These are phyloP conservation scores for Phytopythium delawarense DNA, from an alignment of 352 stramenopile genomes.

Conservation along the genomic window DNA sequence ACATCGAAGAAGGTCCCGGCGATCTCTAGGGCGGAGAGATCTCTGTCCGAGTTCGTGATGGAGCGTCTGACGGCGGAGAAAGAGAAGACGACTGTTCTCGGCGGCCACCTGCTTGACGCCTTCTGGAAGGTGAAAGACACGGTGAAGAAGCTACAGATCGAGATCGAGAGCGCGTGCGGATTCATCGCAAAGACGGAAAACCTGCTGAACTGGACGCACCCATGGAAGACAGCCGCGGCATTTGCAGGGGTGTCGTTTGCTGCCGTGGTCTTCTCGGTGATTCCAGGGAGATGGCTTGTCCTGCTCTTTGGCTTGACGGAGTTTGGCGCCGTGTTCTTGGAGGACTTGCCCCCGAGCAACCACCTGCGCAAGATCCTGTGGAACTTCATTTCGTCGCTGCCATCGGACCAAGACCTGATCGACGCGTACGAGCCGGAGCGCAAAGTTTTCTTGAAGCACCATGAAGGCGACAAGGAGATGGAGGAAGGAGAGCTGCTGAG, in stretches of 20 bases:
- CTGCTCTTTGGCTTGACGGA: slow-evolving; percentile 70
- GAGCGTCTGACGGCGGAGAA: slow-evolving; percentile 58
- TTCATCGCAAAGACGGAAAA: slow-evolving; percentile 74
- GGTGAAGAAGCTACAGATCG: slow-evolving; percentile 65
- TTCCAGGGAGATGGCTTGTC: slow-evolving; percentile 71
- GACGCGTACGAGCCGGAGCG: slow-evolving; percentile 68
- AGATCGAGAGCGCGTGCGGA: slow-evolving; percentile 69
- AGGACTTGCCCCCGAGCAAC: slow-evolving; percentile 77
- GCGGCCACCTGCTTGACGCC: slow-evolving; percentile 65
- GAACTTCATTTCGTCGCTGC: slow-evolving; percentile 79
- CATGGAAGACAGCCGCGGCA: slow-evolving; percentile 76
- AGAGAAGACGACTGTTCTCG: slow-evolving; percentile 62
- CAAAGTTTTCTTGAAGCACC: slow-evolving; percentile 50
- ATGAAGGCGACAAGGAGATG: slow-evolving; percentile 37
- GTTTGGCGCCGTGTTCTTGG: slow-evolving; percentile 73
- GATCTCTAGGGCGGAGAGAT: slow-evolving; percentile 44
- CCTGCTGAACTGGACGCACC: slow-evolving; percentile 85
- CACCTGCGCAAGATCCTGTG: slow-evolving; percentile 72
- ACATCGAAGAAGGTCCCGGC: slow-evolving; percentile 10
- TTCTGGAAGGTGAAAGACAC: slow-evolving; percentile 86
- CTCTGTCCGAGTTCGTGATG: slow-evolving; percentile 66
- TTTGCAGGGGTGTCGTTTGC: slow-evolving; percentile 45
- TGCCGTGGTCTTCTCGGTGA: slow-evolving; percentile 55
- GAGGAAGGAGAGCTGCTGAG: slow-evolving; percentile 41
- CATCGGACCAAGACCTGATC: slow-evolving; percentile 77